Evolutionary conservation across 805 yeast genomes (phyloP), one percentile per base, ranked within the genome.

Genomic region (Naumovozyma baii): DNA sequence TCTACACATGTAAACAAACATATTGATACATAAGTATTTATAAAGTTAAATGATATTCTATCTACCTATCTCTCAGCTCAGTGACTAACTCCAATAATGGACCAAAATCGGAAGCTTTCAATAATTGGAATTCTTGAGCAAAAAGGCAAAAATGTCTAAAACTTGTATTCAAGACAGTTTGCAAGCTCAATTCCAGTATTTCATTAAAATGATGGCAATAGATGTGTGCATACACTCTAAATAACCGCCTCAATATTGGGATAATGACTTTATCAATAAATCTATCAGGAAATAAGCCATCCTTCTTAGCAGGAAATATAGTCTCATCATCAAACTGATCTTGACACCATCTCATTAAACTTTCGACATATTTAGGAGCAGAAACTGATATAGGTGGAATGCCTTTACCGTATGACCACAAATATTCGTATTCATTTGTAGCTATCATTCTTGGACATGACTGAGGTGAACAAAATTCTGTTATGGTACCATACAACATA

Each of bases 141-240:
- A 92, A 90, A 46, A 90, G 68, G 19, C 87, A 86, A 56, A 87
- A 92, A 60, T 90, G 98, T 64, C 94, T 92, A 54, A 90, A 76
- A 53, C 95, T 82, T 4, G 98, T 90, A 58, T 92, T 92, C 49
- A 90, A 70, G 52, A 90, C 95, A 10, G 94, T 83, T 59, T 88
- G 96, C 51, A 90, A 67, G 2, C 95, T 95, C 50, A 92, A 69
- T 58, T 88, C 97, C 31, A 87, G 76, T 41, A 92, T 83, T 62
- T 90, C 96, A 57, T 87, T 95, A 62, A 92, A 90, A 61, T 92
- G 99, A 57, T 92, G 97, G 57, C 98, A 92, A 62, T 92, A 92
- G 33, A 92, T 84, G 63, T 92, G 99, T 1, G 98, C 97, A 56
- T 92, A 92, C 3, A 92, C 87, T 58, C 98, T 73, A 63, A 88